These are phyloP conservation scores for Singerocomus rubriflavus DNA, from an alignment of 1,284 basidiomycete genomes.

Conservation along the genomic window DNA sequence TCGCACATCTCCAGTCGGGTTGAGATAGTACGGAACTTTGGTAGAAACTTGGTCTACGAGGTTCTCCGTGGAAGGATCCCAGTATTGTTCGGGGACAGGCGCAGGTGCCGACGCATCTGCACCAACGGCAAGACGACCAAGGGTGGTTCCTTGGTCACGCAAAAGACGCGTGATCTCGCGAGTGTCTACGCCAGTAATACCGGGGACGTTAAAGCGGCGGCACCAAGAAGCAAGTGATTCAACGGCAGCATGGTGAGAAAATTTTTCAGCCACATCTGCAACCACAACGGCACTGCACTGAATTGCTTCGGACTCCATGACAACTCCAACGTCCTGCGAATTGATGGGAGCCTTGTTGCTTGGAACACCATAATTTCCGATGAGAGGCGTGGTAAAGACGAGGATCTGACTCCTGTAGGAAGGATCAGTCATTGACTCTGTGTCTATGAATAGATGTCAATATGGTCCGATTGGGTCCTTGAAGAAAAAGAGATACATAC, in stretches of 20 bases:
- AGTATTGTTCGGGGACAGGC: conserved; percentile 71
- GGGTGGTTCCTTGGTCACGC: conserved; percentile 95
- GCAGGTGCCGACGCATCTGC: conserved; percentile 62
- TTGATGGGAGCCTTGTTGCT: conserved; percentile 73
- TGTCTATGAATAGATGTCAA: conserved; percentile 55
- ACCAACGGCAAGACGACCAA: conserved; percentile 89
- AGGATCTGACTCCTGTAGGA: conserved; percentile 98
- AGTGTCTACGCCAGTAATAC: conserved; percentile 96
- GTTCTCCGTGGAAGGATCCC: conserved; percentile 92
- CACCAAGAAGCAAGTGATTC: conserved; percentile 96
- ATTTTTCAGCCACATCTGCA: conserved; percentile 91
- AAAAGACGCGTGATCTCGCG: conserved; percentile 93
- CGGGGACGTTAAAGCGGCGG: conserved; percentile 85
- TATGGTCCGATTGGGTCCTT: conserved; percentile 1
- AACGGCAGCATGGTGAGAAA: conserved; percentile 92
- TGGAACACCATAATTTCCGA: conserved; percentile 98
- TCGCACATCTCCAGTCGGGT: conserved; percentile 83
- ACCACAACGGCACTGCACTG: conserved; percentile 95
- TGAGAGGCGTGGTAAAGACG: conserved; percentile 97
- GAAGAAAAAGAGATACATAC: conserved; percentile 46
- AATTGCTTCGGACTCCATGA: conserved; percentile 87
- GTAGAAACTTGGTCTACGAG: conserved; percentile 93
- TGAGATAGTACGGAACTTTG: conserved; percentile 80
- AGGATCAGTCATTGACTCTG: conserved; percentile 99
- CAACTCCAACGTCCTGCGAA: conserved; percentile 82